These are phyloP conservation scores for Vitis labrusca DNA, from an alignment of 164 flowering plant genomes.

Conservation along the genomic window DNA sequence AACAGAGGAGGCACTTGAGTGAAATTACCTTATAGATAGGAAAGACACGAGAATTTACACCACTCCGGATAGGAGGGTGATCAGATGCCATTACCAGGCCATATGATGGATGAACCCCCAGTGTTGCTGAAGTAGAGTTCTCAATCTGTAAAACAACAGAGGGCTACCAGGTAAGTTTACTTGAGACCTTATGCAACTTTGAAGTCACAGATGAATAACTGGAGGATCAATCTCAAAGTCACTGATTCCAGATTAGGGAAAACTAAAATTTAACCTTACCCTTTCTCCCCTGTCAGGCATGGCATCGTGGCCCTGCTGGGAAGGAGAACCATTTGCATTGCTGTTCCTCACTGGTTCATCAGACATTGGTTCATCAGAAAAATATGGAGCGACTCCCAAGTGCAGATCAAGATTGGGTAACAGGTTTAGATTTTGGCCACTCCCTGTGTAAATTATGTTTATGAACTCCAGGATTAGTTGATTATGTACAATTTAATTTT, in stretches of 20 bases:
- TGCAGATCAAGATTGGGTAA: constrained; percentile 38
- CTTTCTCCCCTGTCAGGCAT: constrained; percentile 16
- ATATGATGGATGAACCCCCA: constrained; percentile 16
- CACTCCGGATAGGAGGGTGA: constrained; percentile 31
- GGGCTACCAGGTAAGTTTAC: neutral
- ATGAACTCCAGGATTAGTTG: neutral
- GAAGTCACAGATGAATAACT: too few relatives aligned
- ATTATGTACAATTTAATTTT: neutral
- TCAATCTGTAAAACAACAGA: constrained; percentile 13
- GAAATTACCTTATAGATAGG: constrained; percentile 41
- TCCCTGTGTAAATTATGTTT: constrained; percentile 6
- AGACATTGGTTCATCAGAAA: constrained; percentile 2
- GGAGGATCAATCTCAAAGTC: too few relatives aligned
- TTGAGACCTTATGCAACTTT: too few relatives aligned
- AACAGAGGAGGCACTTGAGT: neutral
- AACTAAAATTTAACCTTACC: constrained; percentile 15
- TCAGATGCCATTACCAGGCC: constrained; percentile 27
- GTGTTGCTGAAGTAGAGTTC: constrained; percentile 14
- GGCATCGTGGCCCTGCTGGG: constrained; percentile 7
- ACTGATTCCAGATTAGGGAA: neutral
- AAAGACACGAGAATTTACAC: constrained; percentile 36
- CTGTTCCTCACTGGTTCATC: neutral
- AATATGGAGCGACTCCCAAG: constrained; percentile 33
- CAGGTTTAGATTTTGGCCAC: neutral
- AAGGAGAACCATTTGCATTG: neutral